phyloP scores from a whole-genome alignment of 2,329 filamentous ascomycete species.

The Neurospora sp. region DNA sequence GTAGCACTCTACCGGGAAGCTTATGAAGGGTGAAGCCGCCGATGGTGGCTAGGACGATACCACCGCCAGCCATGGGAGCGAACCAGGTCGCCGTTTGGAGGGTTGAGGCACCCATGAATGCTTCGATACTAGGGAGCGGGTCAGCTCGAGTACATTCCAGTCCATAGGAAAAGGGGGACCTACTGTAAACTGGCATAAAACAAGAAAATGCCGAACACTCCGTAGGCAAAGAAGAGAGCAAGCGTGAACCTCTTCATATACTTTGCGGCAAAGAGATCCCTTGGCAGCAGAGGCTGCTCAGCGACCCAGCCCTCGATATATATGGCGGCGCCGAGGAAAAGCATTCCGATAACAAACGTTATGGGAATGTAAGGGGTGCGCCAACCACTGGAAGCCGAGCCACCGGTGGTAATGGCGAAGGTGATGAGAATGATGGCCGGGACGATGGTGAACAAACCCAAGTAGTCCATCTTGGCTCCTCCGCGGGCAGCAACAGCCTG shows the following conservation, averaged over 20 bases:
- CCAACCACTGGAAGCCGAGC: slow-evolving; percentile 60
- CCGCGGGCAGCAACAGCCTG: not conserved
- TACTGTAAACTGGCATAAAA: slow-evolving; percentile 62
- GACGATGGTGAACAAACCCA: slow-evolving; percentile 50
- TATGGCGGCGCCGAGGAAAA: slow-evolving; percentile 49
- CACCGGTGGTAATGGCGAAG: slow-evolving; percentile 64
- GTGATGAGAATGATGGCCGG: slow-evolving; percentile 59
- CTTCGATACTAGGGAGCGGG: slow-evolving; percentile 40
- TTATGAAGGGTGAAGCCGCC: slow-evolving; percentile 60
- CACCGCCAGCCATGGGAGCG: slow-evolving; percentile 56
- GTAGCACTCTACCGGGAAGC: slow-evolving; percentile 50
- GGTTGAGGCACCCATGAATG: slow-evolving; percentile 47
- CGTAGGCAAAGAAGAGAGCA: slow-evolving; percentile 57
- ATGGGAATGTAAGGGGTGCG: slow-evolving; percentile 61
- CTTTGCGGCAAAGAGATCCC: slow-evolving; percentile 57
- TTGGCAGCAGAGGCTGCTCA: slow-evolving; percentile 56
- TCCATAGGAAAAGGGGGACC: slow-evolving; percentile 35
- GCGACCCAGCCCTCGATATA: slow-evolving; percentile 68
- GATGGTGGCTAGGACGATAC: slow-evolving; percentile 50
- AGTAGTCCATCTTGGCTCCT: slow-evolving; percentile 54
- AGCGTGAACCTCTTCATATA: slow-evolving; percentile 55
- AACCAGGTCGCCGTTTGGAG: slow-evolving; percentile 60
- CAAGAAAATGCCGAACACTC: slow-evolving; percentile 56
- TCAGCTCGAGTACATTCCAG: slow-evolving; percentile 35
- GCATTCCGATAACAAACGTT: slow-evolving; percentile 50